Base-by-base conservation (phyloP, 2,329 filamentous ascomycete genomes). In the Aspergillus sp. region DNA sequence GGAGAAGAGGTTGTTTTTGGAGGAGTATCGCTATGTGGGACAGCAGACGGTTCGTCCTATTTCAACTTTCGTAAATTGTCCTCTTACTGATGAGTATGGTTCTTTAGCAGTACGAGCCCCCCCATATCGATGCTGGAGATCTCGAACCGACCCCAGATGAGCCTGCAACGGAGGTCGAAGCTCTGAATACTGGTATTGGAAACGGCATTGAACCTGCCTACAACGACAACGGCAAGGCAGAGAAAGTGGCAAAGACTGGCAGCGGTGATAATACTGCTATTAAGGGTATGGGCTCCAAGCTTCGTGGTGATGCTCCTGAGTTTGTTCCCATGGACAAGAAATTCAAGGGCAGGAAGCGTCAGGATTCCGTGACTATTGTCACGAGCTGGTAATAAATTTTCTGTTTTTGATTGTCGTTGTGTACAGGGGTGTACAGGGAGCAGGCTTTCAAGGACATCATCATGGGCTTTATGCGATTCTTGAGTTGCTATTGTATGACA, bases 241-340 rank as follows among this genome's bases (percentile, higher is more conserved):
- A n/a, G 7, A 33, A 33, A 22, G 25, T 12, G 10, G 12, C 25
- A 30, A 10, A 30, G 25, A 30, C 25, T 30, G 25, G 25, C 12
- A 4, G 25, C 12, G 25, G 25, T 30, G 25, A 10, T 30, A 30
- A 30, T 30, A 12, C 25, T 30, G 25, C 10, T 37, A 19, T 6
- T n/a, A 37, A 19, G 17, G 15, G n/a, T 17, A 10, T 37, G 15
- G 42, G 27, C 22, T 49, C 41, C 17, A 43, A 49, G 35, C 54
- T 59, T 49, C 56, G 57, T 22, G 54, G 44, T 5, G 56, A 60
- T 37, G 57, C 57, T 10, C 57, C 57, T 2, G 56, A 53, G 30
- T 60, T 60, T 38, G 41, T 58, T 19, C 43, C 57, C 3, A 38
- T 23, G n/a, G 15, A 33, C 10, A 30, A 30, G 25, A 30, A 30